These are phyloP conservation scores for Ophiobolus disseminans DNA, from an alignment of 2,329 filamentous ascomycete genomes.

Conservation along the genomic window DNA sequence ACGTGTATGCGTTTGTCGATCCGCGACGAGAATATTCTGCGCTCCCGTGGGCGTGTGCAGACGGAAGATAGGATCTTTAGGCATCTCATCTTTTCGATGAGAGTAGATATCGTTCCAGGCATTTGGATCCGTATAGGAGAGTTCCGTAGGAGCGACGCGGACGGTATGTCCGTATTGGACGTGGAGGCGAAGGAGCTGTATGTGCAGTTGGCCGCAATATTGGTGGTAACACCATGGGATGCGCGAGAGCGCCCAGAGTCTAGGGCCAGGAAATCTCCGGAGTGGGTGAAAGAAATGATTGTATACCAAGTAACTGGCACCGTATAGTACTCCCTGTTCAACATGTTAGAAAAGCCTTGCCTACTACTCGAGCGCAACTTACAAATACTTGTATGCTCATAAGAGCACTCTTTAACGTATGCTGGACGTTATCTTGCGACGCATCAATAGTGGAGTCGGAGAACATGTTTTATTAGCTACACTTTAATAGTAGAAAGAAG, in stretches of 20 bases:
- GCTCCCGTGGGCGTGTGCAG: not conserved
- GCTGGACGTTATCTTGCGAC: too few relatives aligned
- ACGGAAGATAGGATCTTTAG: conserved; percentile 2
- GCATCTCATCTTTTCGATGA: not conserved
- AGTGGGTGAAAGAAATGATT: conserved; percentile 51
- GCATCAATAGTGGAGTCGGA: too few relatives aligned
- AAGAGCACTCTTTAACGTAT: too few relatives aligned
- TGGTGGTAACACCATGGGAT: conserved; percentile 27
- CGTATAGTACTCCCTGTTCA: too few relatives aligned
- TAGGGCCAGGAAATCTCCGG: conserved; percentile 49
- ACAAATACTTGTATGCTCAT: too few relatives aligned
- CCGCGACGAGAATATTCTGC: conserved; percentile 1
- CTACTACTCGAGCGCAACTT: too few relatives aligned
- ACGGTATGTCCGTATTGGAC: conserved; percentile 44
- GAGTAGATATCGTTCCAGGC: conserved; percentile 9
- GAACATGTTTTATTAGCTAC: too few relatives aligned
- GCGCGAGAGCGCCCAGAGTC: conserved; percentile 32
- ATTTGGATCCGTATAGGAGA: conserved; percentile 37
- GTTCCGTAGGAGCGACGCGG: conserved; percentile 43
- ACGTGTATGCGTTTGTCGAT: conserved; percentile 1
- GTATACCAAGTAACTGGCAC: too few relatives aligned
- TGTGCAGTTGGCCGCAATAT: conserved; percentile 17
- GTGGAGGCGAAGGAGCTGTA: conserved; percentile 26
- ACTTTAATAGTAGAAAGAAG: too few relatives aligned
- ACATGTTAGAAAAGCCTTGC: too few relatives aligned